Evolutionary conservation across 441 rosid species (phyloP), one percentile per base, ranked within the genome.

Genomic region (Populus hybrid): DNA sequence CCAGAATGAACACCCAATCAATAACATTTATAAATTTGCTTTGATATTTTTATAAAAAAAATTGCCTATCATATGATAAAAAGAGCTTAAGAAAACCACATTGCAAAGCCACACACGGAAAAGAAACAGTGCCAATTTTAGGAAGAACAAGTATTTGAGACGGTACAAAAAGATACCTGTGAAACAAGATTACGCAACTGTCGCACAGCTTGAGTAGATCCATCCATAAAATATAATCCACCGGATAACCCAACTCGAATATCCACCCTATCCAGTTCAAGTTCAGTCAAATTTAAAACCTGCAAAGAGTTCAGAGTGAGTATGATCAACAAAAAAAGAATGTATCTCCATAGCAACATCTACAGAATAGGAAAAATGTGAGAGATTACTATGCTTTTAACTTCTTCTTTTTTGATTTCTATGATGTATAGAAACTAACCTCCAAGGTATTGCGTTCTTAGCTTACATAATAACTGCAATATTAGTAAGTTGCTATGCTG

Each of bases 231-330:
- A 79, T 94, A 92, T 68, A 94, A 81, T 72, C 96, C 91, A 79
- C 98, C 98, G 32, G 99, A 92, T 79, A 94, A 86, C 69, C 99
- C 99, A 79, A 96, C 97, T 84, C 95, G 87, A 82, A 94, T 90
- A 84, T 96, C 98, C 79, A 92, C 98, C 70, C 98, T 91, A 84
- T 92, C 92, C 72, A 96, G 83, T 80, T 92, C 98, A 80, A 91
- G 91, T 78, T 94, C 99, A 74, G 98, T 94, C 90, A 94, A 85
- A 85, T 96, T 96, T 76, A 96, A 85, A 63, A 96, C 95, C 99
- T 96, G 91, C 75, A 86, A 79, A 35, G 59, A 35, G 19, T n/a
- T 26, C 73, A 57, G 7, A 34, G 67, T 74, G 18, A 6, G 16
- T 18, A 30, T 26, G 38, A 57, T 63, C 42, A 38, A 2, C 16